Evolutionary conservation across 495 filamentous ascomycete species (phyloP).

Genomic region (Usnea hakonensis): DNA sequence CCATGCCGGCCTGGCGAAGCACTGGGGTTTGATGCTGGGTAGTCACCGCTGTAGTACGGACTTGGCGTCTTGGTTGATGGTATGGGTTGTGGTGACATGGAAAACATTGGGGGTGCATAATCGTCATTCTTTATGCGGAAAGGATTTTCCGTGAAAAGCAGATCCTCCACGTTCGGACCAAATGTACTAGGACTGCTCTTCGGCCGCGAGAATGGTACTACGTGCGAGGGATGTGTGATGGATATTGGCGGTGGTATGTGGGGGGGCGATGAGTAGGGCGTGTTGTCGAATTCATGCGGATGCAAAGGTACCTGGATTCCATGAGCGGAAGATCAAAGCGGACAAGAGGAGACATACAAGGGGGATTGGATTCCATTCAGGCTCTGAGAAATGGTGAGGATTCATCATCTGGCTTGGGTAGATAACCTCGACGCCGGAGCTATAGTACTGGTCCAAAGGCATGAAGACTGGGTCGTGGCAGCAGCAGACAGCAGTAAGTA

Average conservation of each 20-base stretch:
- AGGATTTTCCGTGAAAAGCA: conserved; percentile 25
- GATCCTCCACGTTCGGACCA: conserved; percentile 27
- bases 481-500: conserved; percentile 1
- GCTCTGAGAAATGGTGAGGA: conserved; percentile 25
- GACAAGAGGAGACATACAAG: conserved; percentile 15
- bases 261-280: conserved; percentile 21
- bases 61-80: conserved; percentile 17
- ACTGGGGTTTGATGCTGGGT: conserved; percentile 15
- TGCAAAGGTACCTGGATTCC: conserved; percentile 28
- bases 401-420: conserved; percentile 26
- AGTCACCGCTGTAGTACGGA: conserved; percentile 21
- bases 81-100: conserved; percentile 22
- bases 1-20: conserved; percentile 20
- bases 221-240: conserved; percentile 26
- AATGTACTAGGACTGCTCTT: conserved; percentile 38
- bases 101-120: conserved; percentile 22
- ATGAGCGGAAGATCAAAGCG: conserved; percentile 35
- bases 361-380: conserved; percentile 23
- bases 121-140: conserved; percentile 25
- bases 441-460: conserved; percentile 21
- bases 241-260: conserved; percentile 32
- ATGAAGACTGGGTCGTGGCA: conserved; percentile 16
- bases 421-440: conserved; percentile 22
- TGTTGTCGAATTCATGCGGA: conserved; percentile 24
- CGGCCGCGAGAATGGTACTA: conserved; percentile 27